Evolutionary conservation across 1,139 yeast genomes (phyloP).

Genomic region (Lipomyces yarrowii): DNA sequence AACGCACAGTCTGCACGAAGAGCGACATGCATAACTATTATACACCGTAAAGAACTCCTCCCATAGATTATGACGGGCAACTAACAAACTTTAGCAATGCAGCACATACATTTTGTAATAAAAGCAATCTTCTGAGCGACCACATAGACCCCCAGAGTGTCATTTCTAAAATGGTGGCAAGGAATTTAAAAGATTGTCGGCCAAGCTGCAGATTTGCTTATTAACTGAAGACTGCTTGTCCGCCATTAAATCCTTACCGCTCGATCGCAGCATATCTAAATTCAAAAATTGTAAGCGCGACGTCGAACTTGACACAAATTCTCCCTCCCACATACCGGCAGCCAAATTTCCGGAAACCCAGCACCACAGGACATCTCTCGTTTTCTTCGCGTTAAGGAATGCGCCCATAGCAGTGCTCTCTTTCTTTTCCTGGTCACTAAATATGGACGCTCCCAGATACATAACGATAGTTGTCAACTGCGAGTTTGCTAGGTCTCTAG

Average conservation of each 20-base stretch:
- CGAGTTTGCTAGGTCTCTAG: slow-evolving; percentile 17
- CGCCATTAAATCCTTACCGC: slow-evolving; percentile 16
- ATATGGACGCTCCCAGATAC: slow-evolving; percentile 12
- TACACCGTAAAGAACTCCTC: background rate
- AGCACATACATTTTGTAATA: background rate
- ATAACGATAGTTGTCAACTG: slow-evolving; percentile 22
- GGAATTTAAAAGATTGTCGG: slow-evolving; percentile 8
- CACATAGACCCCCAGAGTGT: too few relatives aligned
- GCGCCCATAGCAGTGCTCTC: slow-evolving; percentile 21
- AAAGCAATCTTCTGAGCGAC: too few relatives aligned
- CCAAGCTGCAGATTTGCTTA: slow-evolving; percentile 3
- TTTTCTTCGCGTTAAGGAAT: slow-evolving; percentile 18
- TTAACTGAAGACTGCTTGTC: slow-evolving; percentile 8
- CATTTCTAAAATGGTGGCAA: background rate
- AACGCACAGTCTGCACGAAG: background rate
- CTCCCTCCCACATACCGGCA: slow-evolving; percentile 6
- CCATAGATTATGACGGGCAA: background rate
- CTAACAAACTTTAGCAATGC: background rate
- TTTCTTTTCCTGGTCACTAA: slow-evolving; percentile 8
- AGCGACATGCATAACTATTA: background rate
- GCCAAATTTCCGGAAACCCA: slow-evolving; percentile 19
- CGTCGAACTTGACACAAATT: background rate
- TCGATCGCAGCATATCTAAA: slow-evolving; percentile 8
- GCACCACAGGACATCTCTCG: slow-evolving; percentile 27
- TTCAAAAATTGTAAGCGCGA: background rate